phyloP scores from a whole-genome alignment of 495 filamentous ascomycete species.

The Podospora pseudoanserina region DNA sequence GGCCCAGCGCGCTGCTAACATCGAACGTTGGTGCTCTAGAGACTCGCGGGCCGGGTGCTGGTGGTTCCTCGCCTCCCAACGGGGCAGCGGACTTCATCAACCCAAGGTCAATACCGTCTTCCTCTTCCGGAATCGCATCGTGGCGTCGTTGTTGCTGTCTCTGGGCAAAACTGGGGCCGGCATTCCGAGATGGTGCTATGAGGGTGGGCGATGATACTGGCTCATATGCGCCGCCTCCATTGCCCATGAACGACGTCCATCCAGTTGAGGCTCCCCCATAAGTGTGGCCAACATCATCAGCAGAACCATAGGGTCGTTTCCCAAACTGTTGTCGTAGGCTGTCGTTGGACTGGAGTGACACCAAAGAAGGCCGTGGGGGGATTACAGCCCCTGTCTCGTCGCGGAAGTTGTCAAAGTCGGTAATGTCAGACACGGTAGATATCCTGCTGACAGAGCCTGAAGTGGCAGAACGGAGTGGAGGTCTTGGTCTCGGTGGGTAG shows the following conservation, averaged over 20 bases:
- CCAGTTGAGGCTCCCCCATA: conserved; percentile 15
- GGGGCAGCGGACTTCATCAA: conserved; percentile 38
- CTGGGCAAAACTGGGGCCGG: conserved; percentile 19
- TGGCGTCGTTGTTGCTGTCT: conserved; percentile 21
- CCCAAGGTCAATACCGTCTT: conserved; percentile 39
- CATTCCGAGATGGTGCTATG: conserved; percentile 13
- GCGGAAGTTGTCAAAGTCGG: conserved; percentile 31
- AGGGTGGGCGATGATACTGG: conserved; percentile 23
- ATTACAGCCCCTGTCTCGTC: conserved; percentile 21
- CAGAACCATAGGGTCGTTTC: background rate
- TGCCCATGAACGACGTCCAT: conserved; percentile 17
- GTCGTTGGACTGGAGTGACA: conserved; percentile 40
- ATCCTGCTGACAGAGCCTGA: conserved; percentile 43
- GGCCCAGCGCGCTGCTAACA: conserved; percentile 37
- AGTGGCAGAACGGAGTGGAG: conserved; percentile 22
- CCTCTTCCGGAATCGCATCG: conserved; percentile 44
- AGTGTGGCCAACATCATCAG: conserved; percentile 10
- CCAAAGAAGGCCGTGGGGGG: conserved; percentile 40
- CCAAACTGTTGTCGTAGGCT: conserved; percentile 12
- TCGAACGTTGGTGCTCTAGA: conserved; percentile 32
- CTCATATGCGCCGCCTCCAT: conserved; percentile 33
- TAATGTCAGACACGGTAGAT: conserved; percentile 41
- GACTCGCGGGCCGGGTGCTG: conserved; percentile 15
- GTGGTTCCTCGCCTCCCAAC: conserved; percentile 18
- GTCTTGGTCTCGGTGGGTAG: conserved; percentile 22